Percentiles rank a stretch among this genome's conserved stretches.
These are phyloP conservation scores for Huntiella omanensis DNA, from an alignment of 2,329 filamentous ascomycete species.

Conservation along the genomic window DNA sequence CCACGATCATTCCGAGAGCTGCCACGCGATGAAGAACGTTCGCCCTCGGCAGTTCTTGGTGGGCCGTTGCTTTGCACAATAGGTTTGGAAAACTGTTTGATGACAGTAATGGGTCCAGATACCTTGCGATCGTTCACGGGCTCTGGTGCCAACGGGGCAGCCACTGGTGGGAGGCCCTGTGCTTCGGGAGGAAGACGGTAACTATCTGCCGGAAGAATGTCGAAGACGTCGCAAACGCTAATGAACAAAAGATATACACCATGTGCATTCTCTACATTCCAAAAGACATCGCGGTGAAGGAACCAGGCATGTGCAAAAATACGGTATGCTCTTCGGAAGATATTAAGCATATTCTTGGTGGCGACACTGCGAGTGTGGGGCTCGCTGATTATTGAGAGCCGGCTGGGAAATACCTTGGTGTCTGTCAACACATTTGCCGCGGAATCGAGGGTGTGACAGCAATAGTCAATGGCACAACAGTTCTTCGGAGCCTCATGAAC, in stretches of 20 bases:
- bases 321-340: slow-evolving; percentile 81
- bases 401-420: slow-evolving; percentile 84
- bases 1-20: slow-evolving; percentile 47
- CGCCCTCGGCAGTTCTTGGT: slow-evolving; percentile 3
- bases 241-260: slow-evolving; percentile 95
- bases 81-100: slow-evolving; percentile 4
- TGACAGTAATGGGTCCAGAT: slow-evolving; percentile 15
- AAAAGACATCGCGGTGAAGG: slow-evolving; percentile 87
- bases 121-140: slow-evolving; percentile 16
- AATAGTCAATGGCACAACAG: slow-evolving; percentile 97
- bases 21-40: slow-evolving; percentile 33
- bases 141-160: background rate
- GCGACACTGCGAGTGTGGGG: slow-evolving; percentile 43
- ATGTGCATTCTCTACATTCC: slow-evolving; percentile 78
- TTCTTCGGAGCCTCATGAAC: slow-evolving; percentile 93
- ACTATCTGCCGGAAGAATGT: slow-evolving; percentile 77
- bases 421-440: slow-evolving; percentile 87
- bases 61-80: background rate
- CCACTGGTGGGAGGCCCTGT: slow-evolving; percentile 49
- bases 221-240: slow-evolving; percentile 83
- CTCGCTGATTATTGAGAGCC: slow-evolving; percentile 41
- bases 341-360: slow-evolving; percentile 75
- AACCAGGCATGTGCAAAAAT: slow-evolving; percentile 99
- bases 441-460: slow-evolving; percentile 96
- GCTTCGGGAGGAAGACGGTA: slow-evolving; percentile 91